These are phyloP conservation scores for Pythium chondricola DNA, from an alignment of 352 stramenopile genomes.

Conservation along the genomic window DNA sequence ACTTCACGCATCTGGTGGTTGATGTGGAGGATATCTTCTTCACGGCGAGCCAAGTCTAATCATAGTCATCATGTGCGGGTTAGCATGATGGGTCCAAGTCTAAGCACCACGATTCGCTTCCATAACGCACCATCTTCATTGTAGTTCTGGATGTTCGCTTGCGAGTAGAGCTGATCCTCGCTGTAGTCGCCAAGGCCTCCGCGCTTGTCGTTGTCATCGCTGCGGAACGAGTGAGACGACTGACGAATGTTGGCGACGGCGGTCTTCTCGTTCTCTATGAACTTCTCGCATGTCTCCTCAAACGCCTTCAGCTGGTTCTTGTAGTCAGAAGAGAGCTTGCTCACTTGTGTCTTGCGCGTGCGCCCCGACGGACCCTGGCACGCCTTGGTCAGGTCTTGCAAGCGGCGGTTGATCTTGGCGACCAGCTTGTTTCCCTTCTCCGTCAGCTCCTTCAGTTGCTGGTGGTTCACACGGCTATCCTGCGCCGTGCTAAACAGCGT, in stretches of 20 bases:
- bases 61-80: background rate
- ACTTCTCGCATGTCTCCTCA: slow-evolving; percentile 24
- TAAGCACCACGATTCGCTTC: background rate
- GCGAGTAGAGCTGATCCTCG: slow-evolving; percentile 35
- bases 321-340: slow-evolving; percentile 30
- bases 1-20: slow-evolving; percentile 37
- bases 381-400: slow-evolving; percentile 25
- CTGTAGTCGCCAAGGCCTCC: slow-evolving; percentile 23
- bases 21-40: slow-evolving; percentile 38
- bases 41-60: slow-evolving; percentile 25
- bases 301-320: slow-evolving; percentile 31
- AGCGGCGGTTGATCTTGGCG: slow-evolving; percentile 20
- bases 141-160: slow-evolving; percentile 30
- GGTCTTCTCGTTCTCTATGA: slow-evolving; percentile 25
- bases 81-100: background rate
- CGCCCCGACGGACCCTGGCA: slow-evolving; percentile 17
- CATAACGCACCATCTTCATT: slow-evolving; percentile 29
- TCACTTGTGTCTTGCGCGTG: slow-evolving; percentile 22
- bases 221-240: slow-evolving; percentile 27
- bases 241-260: slow-evolving; percentile 26
- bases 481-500: slow-evolving; percentile 26
- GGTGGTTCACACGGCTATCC: slow-evolving; percentile 33
- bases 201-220: slow-evolving; percentile 12
- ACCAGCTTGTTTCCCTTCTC: slow-evolving; percentile 33
- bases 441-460: slow-evolving; percentile 32